Base-by-base conservation (phyloP, 306 rosid species). In the Inga laurina region DNA sequence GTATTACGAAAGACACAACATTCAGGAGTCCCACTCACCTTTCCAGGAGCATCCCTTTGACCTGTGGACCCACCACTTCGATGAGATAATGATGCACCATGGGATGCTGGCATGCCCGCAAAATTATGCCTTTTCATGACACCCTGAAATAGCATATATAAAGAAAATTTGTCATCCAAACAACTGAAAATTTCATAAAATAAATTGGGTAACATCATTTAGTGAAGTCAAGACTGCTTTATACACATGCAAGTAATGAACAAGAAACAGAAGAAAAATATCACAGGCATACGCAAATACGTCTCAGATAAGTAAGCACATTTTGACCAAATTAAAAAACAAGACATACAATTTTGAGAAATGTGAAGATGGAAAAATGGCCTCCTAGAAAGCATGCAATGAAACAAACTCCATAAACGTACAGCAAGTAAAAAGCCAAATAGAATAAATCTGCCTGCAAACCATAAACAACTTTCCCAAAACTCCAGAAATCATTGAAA, bases 51-150 rank as follows among this genome's bases (percentile, higher is more conserved):
- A 82, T 88, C 94, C 81, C 91, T 82, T 84, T 85, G 92, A 76
- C 99, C 98, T 2, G 88, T 84, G 69, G 99, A 96, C 83, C 99
- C 99, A 66, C 10, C 8, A 48, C 85, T 82, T 80, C 97, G 89
- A 83, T 92, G 95, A 0, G 92, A 79, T 75, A 52, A 3, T 32
- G 99, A 97, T 22, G 90, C 84, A 81, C 99, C 99, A 51, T 94
- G 98, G 81, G 88, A 74, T 72, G 94, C 99, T 19, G 98, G 94
- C 83, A 68, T 49, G 82, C 99, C 99, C 2, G 21, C 22, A 87
- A 85, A 90, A 0, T 64, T 49, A 48, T 86, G 76, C 68, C 86
- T 84, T 88, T 89, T 91, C 94, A 96, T 91, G 78, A 43, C 93
- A 82, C 99, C 98, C 99, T 94, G 89, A 39, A 82, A 57, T 78